Evolutionary conservation across 2,329 filamentous ascomycete species (phyloP), one percentile per base, ranked within the genome.

Genomic region (Allantophomopsis lycopodina): DNA sequence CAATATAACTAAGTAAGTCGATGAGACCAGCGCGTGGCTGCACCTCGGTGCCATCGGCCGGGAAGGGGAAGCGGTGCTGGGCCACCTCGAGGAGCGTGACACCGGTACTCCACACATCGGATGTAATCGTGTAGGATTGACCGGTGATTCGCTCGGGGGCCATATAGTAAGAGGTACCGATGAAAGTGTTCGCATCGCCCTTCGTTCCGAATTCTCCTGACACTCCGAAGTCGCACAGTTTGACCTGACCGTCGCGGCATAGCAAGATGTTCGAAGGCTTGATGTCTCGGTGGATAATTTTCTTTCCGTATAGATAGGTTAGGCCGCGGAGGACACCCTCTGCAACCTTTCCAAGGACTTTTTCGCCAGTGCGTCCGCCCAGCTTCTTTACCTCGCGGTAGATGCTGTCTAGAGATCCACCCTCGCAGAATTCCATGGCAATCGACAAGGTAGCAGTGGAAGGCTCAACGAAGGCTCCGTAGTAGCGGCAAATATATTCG

Each of bases 111-210:
- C 91, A 98, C 41, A 98, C 91, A 52, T 98, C 91, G 7, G 87
- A 94, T 2, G 89, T 98, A 60, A 98, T 98, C 45, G 89, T 98
- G 61, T 98, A 98, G 37, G 83, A 89, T 64, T 96, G 86, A 42
- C 91, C 91, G 1, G 91, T 95, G 58, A 98, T 98, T 39, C 91
- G 82, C 60, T 98, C 91, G 0, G 91, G 91, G 4, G 91, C 91
- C 91, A 98, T 98, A 67, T 98, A 98, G 59, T 96, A 98, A 44
- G 85, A 94, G 11, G 91, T 98, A 46, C 91, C 91, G 56, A 98
- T 98, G 55, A 98, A 98, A 0, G 91, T 98, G 59, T 96, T 95
- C 48, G 91, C 91, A 58, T 96, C 91, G 40, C 91, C 91, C 61
- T 98, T 96, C 37, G 91, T 98, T 48, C 91, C 93, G 56, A 96